Evolutionary conservation across 805 yeast species (phyloP).

Genomic region (Zygotorulaspora chibaensis): DNA sequence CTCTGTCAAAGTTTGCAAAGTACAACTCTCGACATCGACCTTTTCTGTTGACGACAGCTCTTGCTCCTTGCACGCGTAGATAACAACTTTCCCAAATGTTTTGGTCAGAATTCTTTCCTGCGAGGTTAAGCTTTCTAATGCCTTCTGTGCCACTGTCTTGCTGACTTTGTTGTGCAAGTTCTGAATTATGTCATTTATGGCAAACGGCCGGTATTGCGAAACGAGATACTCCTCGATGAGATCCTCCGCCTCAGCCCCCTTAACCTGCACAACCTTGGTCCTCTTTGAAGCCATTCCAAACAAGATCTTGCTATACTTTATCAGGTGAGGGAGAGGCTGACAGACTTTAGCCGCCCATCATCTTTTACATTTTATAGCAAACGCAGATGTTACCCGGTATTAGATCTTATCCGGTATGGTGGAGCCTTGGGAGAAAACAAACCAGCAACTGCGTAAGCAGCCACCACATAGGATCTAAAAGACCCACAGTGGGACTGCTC

Average conservation of each 20-base stretch:
- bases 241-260: conserved; percentile 32
- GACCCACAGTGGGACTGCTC: too few relatives aligned
- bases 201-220: conserved; percentile 46
- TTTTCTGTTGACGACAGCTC: conserved; percentile 13
- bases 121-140: conserved; percentile 37
- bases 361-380: not conserved
- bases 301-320: not conserved
- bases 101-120: conserved; percentile 38
- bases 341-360: conserved; percentile 12
- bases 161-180: conserved; percentile 42
- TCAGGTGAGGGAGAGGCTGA: not conserved
- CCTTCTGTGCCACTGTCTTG: conserved; percentile 37
- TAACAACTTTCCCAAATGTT: conserved; percentile 42
- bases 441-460: too few relatives aligned
- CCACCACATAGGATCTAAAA: too few relatives aligned
- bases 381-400: conserved; percentile 1
- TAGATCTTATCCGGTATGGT: too few relatives aligned
- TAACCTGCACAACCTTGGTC: conserved; percentile 16
- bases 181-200: conserved; percentile 42
- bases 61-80: conserved; percentile 42
- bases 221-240: conserved; percentile 38
- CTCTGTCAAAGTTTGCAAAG: conserved; percentile 21
- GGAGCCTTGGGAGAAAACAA: too few relatives aligned
- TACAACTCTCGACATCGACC: conserved; percentile 8
- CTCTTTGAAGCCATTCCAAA: conserved; percentile 15